phyloP scores from a whole-genome alignment of 2,329 filamentous ascomycete species.

The Camptophora hylomeconis region DNA sequence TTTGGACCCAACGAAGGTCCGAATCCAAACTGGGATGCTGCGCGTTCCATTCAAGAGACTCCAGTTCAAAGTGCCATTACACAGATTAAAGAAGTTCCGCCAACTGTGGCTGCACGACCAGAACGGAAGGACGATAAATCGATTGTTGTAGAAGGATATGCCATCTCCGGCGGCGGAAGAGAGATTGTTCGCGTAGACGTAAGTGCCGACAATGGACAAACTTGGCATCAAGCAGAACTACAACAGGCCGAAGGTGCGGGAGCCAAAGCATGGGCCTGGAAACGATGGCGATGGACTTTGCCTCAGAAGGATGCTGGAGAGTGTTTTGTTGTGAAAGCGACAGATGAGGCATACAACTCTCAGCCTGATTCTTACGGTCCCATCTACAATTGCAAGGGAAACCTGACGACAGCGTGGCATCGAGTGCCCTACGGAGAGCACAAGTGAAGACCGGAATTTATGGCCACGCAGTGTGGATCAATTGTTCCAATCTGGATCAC shows the following conservation, averaged over 20 bases:
- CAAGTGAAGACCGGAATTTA: too few relatives aligned
- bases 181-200: constrained; percentile 54
- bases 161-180: constrained; percentile 54
- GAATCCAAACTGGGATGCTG: constrained; percentile 48
- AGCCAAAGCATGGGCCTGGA: constrained; percentile 49
- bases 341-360: constrained; percentile 53
- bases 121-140: constrained; percentile 16
- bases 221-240: constrained; percentile 51
- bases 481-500: too few relatives aligned
- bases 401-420: constrained; percentile 56
- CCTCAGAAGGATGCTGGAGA: constrained; percentile 35
- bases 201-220: constrained; percentile 48
- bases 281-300: constrained; percentile 41
- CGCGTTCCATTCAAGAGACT: constrained; percentile 54
- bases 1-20: constrained; percentile 50
- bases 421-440: constrained; percentile 36
- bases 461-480: too few relatives aligned
- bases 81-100: constrained; percentile 10
- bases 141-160: constrained; percentile 44
- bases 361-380: constrained; percentile 40
- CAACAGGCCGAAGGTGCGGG: constrained; percentile 38
- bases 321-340: constrained; percentile 51
- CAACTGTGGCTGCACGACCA: too few relatives aligned
- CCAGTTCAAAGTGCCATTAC: constrained; percentile 59
- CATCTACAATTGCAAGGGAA: constrained; percentile 48